Evolutionary conservation across 177 flowering plant species (phyloP).

Genomic region (Telopea speciosissima): DNA sequence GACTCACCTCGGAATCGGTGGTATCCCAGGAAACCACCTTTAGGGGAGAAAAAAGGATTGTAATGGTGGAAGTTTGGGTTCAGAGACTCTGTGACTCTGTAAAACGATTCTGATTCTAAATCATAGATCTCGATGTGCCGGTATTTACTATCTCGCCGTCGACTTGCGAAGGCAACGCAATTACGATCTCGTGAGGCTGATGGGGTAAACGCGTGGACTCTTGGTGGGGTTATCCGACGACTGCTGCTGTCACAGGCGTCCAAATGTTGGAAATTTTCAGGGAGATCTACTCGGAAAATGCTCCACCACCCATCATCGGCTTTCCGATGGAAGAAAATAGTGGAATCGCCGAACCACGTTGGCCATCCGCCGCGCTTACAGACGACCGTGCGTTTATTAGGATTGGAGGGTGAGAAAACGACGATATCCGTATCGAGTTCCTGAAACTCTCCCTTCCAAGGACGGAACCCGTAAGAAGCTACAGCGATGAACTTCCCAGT

Average conservation of each 20-base stretch:
- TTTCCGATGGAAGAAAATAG: constrained; percentile 63
- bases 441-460: constrained; percentile 78
- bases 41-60: constrained; percentile 76
- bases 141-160: constrained; percentile 43
- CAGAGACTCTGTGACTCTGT: constrained; percentile 43
- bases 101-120: constrained; percentile 32
- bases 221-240: constrained; percentile 63
- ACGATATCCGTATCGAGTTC: constrained; percentile 65
- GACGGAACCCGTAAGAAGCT: constrained; percentile 66
- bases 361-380: constrained; percentile 82
- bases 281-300: constrained; percentile 51
- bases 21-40: constrained; percentile 53
- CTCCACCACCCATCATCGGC: constrained; percentile 97
- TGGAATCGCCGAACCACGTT: constrained; percentile 66
- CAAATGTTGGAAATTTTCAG: constrained; percentile 19
- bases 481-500: constrained; percentile 63
- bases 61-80: constrained; percentile 72
- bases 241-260: constrained; percentile 13
- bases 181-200: constrained; percentile 49
- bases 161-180: constrained; percentile 63
- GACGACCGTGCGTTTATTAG: constrained; percentile 34
- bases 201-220: constrained; percentile 81
- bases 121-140: constrained; percentile 78
- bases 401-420: constrained; percentile 54
- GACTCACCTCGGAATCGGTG: constrained; percentile 81